These are phyloP conservation scores for Porodaedalea pini DNA, from an alignment of 1,284 basidiomycete genomes.

Conservation along the genomic window DNA sequence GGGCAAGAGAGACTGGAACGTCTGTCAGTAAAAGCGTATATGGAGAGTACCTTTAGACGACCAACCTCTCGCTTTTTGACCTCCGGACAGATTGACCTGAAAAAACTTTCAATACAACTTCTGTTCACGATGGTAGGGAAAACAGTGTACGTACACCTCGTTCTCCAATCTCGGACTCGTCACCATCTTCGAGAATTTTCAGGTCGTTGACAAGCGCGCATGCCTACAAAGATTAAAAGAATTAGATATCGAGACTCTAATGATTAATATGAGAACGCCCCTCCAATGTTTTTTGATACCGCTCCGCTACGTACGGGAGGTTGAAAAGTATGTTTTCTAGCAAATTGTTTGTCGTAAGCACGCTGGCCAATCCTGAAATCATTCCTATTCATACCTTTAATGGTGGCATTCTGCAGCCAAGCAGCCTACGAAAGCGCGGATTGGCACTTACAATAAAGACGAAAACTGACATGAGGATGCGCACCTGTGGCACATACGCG, in stretches of 20 bases:
- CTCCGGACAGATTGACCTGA: conserved; percentile 86
- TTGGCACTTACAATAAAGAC: neutral
- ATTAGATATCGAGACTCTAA: neutral
- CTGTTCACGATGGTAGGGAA: conserved; percentile 2
- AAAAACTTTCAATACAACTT: neutral
- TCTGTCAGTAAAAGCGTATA: neutral
- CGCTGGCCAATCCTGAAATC: neutral
- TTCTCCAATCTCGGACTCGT: conserved; percentile 89
- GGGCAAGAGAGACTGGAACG: conserved; percentile 69
- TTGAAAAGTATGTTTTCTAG: conserved; percentile 91
- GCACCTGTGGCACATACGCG: conserved; percentile 90
- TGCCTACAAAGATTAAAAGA: conserved; percentile 27
- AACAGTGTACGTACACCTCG: conserved; percentile 54
- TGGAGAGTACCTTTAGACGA: neutral
- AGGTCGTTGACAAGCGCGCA: conserved; percentile 79
- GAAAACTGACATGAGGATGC: conserved; percentile 13
- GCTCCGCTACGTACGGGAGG: conserved; percentile 71
- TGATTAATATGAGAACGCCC: conserved; percentile 28
- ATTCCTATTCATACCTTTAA: conserved; percentile 56
- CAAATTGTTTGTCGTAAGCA: neutral
- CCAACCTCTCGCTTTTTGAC: conserved; percentile 88
- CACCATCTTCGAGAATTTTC: conserved; percentile 90
- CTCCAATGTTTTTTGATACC: conserved; percentile 77
- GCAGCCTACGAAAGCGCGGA: conserved; percentile 42
- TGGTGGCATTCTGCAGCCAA: conserved; percentile 90